Percentiles rank a stretch among this genome's conserved stretches.
Conservation (phyloP, 2,329 filamentous ascomycete species). For the Fusarium oxysporum region DNA sequence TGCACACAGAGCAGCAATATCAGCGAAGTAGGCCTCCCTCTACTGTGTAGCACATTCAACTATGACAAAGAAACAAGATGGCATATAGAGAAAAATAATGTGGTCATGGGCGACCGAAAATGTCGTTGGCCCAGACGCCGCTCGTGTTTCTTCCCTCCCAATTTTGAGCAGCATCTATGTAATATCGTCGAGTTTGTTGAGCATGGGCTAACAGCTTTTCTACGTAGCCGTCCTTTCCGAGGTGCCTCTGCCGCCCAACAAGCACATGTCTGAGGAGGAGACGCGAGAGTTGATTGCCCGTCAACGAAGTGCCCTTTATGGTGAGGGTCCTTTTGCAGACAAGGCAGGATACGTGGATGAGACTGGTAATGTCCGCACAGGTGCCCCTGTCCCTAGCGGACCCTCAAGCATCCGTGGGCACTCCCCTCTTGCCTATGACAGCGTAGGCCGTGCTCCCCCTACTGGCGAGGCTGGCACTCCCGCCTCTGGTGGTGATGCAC, state of each 20-base stretch:
- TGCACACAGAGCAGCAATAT: slow-evolving; percentile 99
- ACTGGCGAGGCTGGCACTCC: slow-evolving; percentile 53
- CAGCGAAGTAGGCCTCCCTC: slow-evolving; percentile 96
- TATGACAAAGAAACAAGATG: slow-evolving; percentile 49
- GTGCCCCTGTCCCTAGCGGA: slow-evolving; percentile 73
- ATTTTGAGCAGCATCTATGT: slow-evolving; percentile 43
- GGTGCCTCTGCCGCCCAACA: slow-evolving; percentile 61
- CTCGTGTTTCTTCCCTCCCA: slow-evolving; percentile 43
- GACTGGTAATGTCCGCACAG: slow-evolving; percentile 69
- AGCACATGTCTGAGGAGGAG: slow-evolving; percentile 94
- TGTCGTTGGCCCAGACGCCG: slow-evolving; percentile 38
- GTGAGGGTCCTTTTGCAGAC: slow-evolving; percentile 77
- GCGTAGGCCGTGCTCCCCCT: slow-evolving; percentile 57
- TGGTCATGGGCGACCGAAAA: slow-evolving; percentile 44
- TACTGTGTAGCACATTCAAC: slow-evolving; percentile 72
- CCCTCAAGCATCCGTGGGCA: slow-evolving; percentile 76
- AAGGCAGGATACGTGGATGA: slow-evolving; percentile 76
- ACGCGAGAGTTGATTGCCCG: slow-evolving; percentile 95
- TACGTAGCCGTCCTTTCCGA: slow-evolving; percentile 65
- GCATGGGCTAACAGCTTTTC: slow-evolving; percentile 53
- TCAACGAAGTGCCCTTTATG: slow-evolving; percentile 94
- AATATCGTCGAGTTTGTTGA: slow-evolving; percentile 47
- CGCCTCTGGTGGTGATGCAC: slow-evolving; percentile 54
- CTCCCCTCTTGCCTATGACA: slow-evolving; percentile 84
- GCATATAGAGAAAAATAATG: slow-evolving; percentile 54